Base-by-base conservation (phyloP, 306 rosid species). In the Potentilla sterilis region DNA sequence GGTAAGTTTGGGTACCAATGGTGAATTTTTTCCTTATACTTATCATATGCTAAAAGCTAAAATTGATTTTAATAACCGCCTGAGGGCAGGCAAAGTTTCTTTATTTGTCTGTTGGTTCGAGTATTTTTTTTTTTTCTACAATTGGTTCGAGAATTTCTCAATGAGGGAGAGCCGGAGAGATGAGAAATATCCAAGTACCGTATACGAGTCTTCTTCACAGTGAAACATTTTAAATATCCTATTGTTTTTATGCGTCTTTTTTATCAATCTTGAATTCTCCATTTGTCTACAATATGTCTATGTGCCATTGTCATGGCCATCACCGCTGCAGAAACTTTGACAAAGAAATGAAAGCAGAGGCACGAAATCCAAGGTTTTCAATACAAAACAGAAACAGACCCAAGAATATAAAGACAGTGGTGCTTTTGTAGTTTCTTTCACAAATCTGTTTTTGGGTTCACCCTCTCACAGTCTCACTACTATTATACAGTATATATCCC, bases 281-380 rank as follows among this genome's bases (percentile, higher is more conserved):
- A 6, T 37, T 55, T 10, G 62, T 54, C 73, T 40, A 59, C 34
- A 58, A 32, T 19, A 43, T 57, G 51, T 69, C 63, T 49, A 47
- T 65, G 19, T 49, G 52, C 38, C 19, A 69, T 79, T 75, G 88
- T 83, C 87, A 86, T 87, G 93, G 87, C 92, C 89, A 78, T 86
- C 87, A 77, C 89, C 38, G 40, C 40, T 91, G 95, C 85, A 80
- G 85, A 81, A 86, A 75, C 61, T 68, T 88, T 83, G 91, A 89
- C 86, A 84, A 78, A 85, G 87, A 85, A 80, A 85, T 80, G 85
- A 82, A 81, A 84, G 85, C 78, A 72, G 61, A 43, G 96, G 96
- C 96, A 91, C 97, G 75, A 16, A 86, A 44, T 84, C 91, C 96
- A 85, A 91, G 52, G 64, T 38, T 83, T 86, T 77, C 81, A 93